Conservation (phyloP, 192 early-diverging fungal genomes). For the Endogone sp. region DNA sequence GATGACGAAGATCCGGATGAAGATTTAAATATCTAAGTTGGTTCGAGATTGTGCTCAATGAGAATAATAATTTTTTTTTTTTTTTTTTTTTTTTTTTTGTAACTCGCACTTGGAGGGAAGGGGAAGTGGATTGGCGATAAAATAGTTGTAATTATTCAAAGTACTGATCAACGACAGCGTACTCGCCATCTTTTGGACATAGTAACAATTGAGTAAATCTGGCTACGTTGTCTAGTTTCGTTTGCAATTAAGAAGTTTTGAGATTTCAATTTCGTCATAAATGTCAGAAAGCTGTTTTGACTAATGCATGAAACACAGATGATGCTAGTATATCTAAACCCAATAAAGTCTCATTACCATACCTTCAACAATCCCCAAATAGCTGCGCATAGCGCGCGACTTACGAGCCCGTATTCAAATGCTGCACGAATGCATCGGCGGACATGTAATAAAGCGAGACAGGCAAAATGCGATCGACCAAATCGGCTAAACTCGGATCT, state of each 20-base stretch:
- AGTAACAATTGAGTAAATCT: too few relatives aligned
- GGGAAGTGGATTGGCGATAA: too few relatives aligned
- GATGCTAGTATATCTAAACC: neutral
- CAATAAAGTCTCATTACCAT: neutral
- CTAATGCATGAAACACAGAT: neutral
- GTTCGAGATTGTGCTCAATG: too few relatives aligned
- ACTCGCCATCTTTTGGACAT: too few relatives aligned
- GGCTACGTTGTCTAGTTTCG: too few relatives aligned
- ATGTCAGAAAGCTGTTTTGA: neutral
- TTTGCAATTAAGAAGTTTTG: too few relatives aligned
- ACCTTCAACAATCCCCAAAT: constrained; percentile 72
- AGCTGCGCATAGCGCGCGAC: constrained; percentile 86
- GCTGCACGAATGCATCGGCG: constrained; percentile 73
- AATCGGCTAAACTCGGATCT: constrained; percentile 63
- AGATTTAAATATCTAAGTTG: constrained; percentile 75
- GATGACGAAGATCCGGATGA: constrained; percentile 92
- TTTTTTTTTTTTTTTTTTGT: too few relatives aligned
- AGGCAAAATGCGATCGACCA: constrained; percentile 78
- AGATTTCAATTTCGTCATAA: too few relatives aligned
- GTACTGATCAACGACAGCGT: too few relatives aligned
- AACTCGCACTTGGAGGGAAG: too few relatives aligned
- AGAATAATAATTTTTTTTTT: too few relatives aligned
- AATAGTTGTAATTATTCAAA: too few relatives aligned
- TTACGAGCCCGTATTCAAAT: constrained; percentile 81
- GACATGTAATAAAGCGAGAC: constrained; percentile 70